phyloP scores from a whole-genome alignment of 2,329 filamentous ascomycete species.

The Aureobasidium sp. region DNA sequence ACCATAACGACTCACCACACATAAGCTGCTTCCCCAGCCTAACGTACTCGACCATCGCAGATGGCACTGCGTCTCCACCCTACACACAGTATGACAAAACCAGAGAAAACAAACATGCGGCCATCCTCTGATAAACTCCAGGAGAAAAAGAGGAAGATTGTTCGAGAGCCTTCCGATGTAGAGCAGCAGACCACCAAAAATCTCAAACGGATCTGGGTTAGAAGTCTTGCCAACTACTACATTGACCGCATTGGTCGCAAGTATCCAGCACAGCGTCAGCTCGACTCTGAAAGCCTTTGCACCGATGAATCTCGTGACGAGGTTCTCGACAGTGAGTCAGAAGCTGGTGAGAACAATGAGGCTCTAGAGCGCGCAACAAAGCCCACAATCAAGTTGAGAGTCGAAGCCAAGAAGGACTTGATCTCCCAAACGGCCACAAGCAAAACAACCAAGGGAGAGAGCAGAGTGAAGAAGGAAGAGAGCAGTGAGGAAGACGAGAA shows the following conservation, averaged over 20 bases:
- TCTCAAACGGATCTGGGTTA: neutral
- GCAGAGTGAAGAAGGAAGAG: neutral
- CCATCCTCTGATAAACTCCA: neutral
- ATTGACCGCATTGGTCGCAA: neutral
- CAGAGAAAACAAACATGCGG: neutral
- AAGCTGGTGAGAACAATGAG: neutral
- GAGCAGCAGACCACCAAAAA: neutral
- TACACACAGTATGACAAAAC: neutral
- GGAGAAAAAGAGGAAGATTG: too few species aligned
- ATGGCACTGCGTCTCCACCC: neutral
- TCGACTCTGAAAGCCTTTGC: neutral
- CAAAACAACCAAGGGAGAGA: neutral
- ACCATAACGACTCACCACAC: neutral
- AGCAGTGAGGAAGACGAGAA: neutral
- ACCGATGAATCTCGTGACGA: neutral
- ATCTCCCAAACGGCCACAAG: neutral
- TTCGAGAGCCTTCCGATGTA: neutral
- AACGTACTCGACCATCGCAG: neutral
- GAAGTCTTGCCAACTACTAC: neutral
- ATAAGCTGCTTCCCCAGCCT: neutral
- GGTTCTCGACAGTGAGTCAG: neutral
- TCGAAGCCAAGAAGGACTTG: neutral
- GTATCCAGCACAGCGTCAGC: neutral
- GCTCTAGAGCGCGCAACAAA: neutral
- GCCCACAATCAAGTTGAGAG: neutral